These are phyloP conservation scores for Aspergillus sp. DNA, from an alignment of 2,329 filamentous ascomycete species.

Conservation along the genomic window DNA sequence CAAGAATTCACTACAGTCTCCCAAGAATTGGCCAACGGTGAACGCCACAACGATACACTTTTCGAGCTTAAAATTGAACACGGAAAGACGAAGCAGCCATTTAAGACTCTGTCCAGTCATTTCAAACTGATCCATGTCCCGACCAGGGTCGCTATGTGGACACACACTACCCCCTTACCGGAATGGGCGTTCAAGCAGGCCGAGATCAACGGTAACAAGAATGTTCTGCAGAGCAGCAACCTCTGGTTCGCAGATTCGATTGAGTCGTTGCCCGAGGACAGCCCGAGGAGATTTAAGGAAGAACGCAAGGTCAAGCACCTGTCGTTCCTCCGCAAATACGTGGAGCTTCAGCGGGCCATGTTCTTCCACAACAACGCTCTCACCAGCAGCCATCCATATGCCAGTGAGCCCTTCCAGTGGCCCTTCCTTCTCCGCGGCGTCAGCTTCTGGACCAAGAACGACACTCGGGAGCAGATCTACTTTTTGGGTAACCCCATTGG, in stretches of 20 bases:
- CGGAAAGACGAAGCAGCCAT: slow-evolving; percentile 75
- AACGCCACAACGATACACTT: slow-evolving; percentile 80
- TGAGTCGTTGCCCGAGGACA: slow-evolving; percentile 69
- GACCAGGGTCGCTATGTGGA: slow-evolving; percentile 99
- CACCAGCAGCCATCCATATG: slow-evolving; percentile 94
- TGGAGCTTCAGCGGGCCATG: slow-evolving; percentile 96
- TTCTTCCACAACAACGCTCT: slow-evolving; percentile 99
- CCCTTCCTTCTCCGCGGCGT: slow-evolving; percentile 95
- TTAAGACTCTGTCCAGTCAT: slow-evolving; percentile 85
- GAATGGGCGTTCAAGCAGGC: slow-evolving; percentile 98
- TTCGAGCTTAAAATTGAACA: slow-evolving; percentile 91
- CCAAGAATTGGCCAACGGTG: slow-evolving; percentile 67
- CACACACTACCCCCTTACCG: slow-evolving; percentile 87
- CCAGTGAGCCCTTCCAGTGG: slow-evolving; percentile 94
- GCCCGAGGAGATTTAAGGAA: slow-evolving; percentile 70
- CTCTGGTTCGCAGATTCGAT: slow-evolving; percentile 93
- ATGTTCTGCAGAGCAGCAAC: slow-evolving; percentile 82
- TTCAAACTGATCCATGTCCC: slow-evolving; percentile 96
- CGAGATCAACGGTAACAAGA: slow-evolving; percentile 99
- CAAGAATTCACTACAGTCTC: slow-evolving; percentile 92
- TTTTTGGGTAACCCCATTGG: slow-evolving; percentile 95
- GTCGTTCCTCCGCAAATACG: slow-evolving; percentile 89
- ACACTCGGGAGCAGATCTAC: slow-evolving; percentile 95
- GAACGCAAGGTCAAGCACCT: slow-evolving; percentile 76
- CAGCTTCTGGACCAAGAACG: slow-evolving; percentile 98